Evolutionary conservation across 2,329 filamentous ascomycete genomes (phyloP), one percentile per base, ranked within the genome.

Genomic region (Myriosclerotinia duriaeana): DNA sequence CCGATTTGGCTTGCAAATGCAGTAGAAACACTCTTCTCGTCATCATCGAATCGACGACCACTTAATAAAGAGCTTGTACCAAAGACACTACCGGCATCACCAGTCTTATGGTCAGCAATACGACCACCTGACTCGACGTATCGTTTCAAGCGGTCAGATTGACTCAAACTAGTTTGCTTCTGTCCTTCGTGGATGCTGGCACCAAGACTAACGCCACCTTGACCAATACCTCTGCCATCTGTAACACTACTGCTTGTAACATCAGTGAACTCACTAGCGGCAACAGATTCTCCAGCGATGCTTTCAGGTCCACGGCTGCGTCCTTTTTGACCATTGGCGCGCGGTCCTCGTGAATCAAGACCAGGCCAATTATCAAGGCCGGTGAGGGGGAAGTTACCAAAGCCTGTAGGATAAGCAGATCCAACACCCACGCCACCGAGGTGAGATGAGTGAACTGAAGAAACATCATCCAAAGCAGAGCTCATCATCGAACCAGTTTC

Each of bases 381-480:
- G 7, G 58, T 17, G 14, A 61, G 58, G 17, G 64, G 55, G 79
- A 99, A 98, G 77, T 89, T 91, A 66, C 92, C 93, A 79, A 99
- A 99, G 90, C 97, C 96, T 22, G 91, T 90, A 20, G 95, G 95
- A 77, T 94, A 98, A 34, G 92, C 91, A 58, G 89, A 88, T 12
- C 77, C 84, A 40, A 96, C 83, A n/a, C 89, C 90, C 46, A 91
- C 90, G 48, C 93, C 93, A 65, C 93, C 93, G 62, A 98, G 86
- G 0, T 93, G 89, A 54, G 93, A 97, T 58, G 93, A 93, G 78
- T 98, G 94, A 55, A 99, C 90, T 2, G 93, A 97, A 11, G 94
- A 98, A 52, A 97, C 93, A 77, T 99, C 95, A 74, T 99, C 95
- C 2, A 94, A 92, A 68, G 99, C 97, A 77, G 96, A 98, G 20